Conservation (phyloP, 257 asterid species). For the Oldenlandia corymbosa region DNA sequence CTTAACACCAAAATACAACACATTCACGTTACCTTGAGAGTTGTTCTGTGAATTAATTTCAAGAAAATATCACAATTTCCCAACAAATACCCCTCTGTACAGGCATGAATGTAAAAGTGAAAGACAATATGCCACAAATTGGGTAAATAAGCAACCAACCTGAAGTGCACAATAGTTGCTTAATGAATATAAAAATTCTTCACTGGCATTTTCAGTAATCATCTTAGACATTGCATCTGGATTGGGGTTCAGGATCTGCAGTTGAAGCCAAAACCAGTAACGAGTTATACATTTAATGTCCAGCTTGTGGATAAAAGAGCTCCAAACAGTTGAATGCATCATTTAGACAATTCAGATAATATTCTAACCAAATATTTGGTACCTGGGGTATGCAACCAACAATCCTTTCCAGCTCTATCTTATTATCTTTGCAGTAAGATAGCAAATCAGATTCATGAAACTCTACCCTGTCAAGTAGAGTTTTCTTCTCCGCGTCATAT, state of each 20-base stretch:
- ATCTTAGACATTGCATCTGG: constrained; percentile 99
- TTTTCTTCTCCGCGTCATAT: constrained; percentile 74
- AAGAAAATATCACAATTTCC: neutral
- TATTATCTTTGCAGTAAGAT: constrained; percentile 81
- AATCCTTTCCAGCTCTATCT: constrained; percentile 85
- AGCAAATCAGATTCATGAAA: constrained; percentile 94
- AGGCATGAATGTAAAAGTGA: neutral
- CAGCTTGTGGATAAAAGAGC: neutral
- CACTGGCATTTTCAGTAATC: constrained; percentile 94
- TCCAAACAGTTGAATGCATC: neutral
- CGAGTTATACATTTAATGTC: neutral
- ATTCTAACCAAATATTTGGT: constrained; percentile 17
- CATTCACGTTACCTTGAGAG: neutral
- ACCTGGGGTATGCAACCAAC: constrained; percentile 99
- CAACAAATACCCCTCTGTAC: neutral
- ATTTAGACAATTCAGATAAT: neutral
- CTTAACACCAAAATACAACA: neutral
- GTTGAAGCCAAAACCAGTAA: constrained; percentile 8
- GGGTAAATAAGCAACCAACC: constrained; percentile 34
- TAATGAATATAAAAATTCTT: constrained; percentile 75
- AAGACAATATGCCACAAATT: neutral
- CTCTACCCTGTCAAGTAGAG: constrained; percentile 86
- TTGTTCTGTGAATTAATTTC: neutral
- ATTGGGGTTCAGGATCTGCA: constrained; percentile 95
- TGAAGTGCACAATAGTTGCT: constrained; percentile 98